Conservation (phyloP, 1,284 basidiomycete species). For the Athelia psychrophila region DNA sequence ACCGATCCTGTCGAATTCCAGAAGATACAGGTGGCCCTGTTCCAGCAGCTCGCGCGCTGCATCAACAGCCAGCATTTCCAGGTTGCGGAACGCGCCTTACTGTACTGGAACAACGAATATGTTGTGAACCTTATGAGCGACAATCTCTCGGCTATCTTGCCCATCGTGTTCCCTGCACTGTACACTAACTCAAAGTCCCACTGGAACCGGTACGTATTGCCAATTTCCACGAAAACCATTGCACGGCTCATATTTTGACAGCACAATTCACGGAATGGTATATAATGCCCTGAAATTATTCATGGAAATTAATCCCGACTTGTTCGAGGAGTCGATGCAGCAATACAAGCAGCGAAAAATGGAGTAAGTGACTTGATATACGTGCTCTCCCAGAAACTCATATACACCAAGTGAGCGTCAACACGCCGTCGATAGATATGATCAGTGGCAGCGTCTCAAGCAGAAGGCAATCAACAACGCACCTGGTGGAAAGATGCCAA, state of each 20-base stretch:
- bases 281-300: constrained; percentile 98
- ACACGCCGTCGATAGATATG: constrained; percentile 75
- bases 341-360: constrained; percentile 90
- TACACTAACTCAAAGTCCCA: constrained; percentile 97
- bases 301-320: constrained; percentile 98
- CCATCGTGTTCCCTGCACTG: constrained; percentile 97
- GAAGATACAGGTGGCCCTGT: constrained; percentile 93
- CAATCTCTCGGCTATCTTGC: constrained; percentile 86
- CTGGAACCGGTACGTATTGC: constrained; percentile 86
- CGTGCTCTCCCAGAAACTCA: constrained; percentile 10
- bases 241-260: constrained; percentile 29
- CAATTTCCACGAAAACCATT: constrained; percentile 5
- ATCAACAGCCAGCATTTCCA: constrained; percentile 99
- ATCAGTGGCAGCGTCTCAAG: constrained; percentile 81
- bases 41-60: constrained; percentile 94
- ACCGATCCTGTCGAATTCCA: constrained; percentile 97
- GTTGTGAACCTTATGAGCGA: constrained; percentile 99
- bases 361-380: constrained; percentile 54
- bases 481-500: constrained; percentile 60
- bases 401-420: constrained; percentile 68
- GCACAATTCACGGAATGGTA: constrained; percentile 98
- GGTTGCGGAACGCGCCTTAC: constrained; percentile 89
- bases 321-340: constrained; percentile 93
- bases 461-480: constrained; percentile 73
- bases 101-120: constrained; percentile 99